These are phyloP conservation scores for Tarenaya hassleriana DNA, from an alignment of 345 rosid genomes.

Conservation along the genomic window DNA sequence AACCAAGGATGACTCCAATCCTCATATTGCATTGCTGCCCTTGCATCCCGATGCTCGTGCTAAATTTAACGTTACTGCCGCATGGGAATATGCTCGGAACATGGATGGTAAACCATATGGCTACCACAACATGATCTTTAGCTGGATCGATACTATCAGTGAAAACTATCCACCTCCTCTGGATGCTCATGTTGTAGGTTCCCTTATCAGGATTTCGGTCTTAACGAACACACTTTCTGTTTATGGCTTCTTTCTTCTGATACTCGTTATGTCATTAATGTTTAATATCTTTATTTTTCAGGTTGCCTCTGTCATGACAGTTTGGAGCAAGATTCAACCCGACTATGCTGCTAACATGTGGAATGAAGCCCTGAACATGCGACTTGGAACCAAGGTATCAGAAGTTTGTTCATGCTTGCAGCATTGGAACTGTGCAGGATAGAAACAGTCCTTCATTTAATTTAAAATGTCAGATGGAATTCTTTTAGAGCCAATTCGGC, in stretches of 20 bases:
- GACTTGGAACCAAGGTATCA: constrained; percentile 84
- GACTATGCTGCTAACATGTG: constrained; percentile 87
- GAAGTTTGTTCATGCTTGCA: not conserved
- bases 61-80: constrained; percentile 84
- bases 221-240: not conserved
- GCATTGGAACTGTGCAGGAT: too few relatives aligned
- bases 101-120: constrained; percentile 91
- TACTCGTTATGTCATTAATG: constrained; percentile 3
- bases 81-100: constrained; percentile 92
- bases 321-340: constrained; percentile 90
- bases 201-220: not conserved
- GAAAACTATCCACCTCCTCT: constrained; percentile 95
- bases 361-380: constrained; percentile 92
- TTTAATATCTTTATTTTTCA: constrained; percentile 22
- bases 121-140: constrained; percentile 94
- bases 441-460: not conserved
- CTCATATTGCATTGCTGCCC: constrained; percentile 90
- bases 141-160: constrained; percentile 90
- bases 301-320: constrained; percentile 97
- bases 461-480: not conserved
- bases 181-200: constrained; percentile 82
- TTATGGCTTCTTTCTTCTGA: constrained; percentile 1
- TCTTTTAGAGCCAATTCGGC: not conserved
- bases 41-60: constrained; percentile 83
- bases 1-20: constrained; percentile 81